Evolutionary conservation across 345 rosid species (phyloP), one percentile per base, ranked within the genome.

Genomic region (Microcos paniculata): DNA sequence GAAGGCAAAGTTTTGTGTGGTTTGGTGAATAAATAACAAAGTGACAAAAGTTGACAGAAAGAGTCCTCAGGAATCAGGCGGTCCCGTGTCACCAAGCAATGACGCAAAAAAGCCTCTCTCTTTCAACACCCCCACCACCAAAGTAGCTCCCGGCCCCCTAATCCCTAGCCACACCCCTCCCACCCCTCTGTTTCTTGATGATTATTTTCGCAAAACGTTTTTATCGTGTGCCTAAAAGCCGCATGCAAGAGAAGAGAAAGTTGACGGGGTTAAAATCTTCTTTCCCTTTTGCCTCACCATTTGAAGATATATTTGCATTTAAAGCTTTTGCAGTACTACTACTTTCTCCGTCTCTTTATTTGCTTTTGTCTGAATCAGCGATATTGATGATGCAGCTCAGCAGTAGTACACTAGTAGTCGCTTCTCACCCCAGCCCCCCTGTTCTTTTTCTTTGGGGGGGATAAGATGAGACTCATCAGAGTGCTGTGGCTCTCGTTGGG

Each of bases 1-100:
- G 43, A 31, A 62, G 35, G 45, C 42, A 61, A 65, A 65, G 53
- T 57, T 11, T 23, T 19, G 12, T 4, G 16, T 57, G 19, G 28
- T n/a, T 38, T 4, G 16, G 56, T 46, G 1, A 46, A 68, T 30
- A 68, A 48, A 18, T 48, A 48, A 48, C 57, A 66, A 66, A 66
- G 14, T 48, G 72, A 68, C 72, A 68, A 68, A 68, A 67, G 40
- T 67, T 67, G 71, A 67, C 71, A 26, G 56, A 16, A 38, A 5
- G 12, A 61, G 43, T 30, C 21, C 13, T 7, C 0, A 19, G 43
- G 71, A 45, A 45, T 66, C 71, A 66, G 33, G 53, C 21, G 71
- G 35, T 16, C 49, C 52, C 70, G 14, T 66, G 31, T 43, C 53
- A 42, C 40, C 40, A 35, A 35, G 40, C 40, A 35, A 35, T 35